Evolutionary conservation across 1,139 yeast genomes (phyloP), one percentile per base, ranked within the genome.

Genomic region (Yamadazyma kanchanaburiensis): DNA sequence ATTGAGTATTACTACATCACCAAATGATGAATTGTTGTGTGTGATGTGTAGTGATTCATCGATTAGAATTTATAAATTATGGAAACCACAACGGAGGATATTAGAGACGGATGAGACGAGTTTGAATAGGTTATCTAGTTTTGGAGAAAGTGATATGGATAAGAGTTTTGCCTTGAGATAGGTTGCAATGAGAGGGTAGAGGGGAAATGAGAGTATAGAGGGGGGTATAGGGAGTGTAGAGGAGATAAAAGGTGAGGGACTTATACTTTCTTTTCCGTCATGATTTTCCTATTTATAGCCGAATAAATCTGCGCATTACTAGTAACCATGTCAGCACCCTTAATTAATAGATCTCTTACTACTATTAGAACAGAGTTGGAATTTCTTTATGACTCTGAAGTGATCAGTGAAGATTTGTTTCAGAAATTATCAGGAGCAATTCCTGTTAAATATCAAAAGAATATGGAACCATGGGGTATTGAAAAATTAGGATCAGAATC

Each of bases 41-140:
- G 76, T 83, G 3, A 89, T 91, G 1, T 66, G 86, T 2, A 85
- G 79, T 47, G 95, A 85, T 51, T 80, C 80, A 35, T 80, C 91
- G 0, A 73, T 87, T 2, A 56, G 91, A 33, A 78, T 87, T 21
- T 87, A 82, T 53, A 69, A 75, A 29, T 40, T 87, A 10, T 86
- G 95, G 95, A 18, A 22, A 12, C 24, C 12, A 7, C 7, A 18
- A 18, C 7, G 20, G 7, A 7, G 20, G 7, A 7, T 7, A 10
- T 18, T 18, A 10, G 20, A 18, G 20, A 7, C 20, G 10, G 9
- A 7, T 18, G 20, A 18, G 10, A 10, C 20, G n/a, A n/a, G n/a
- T n/a, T n/a, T n/a, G n/a, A n/a, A n/a, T n/a, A n/a, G n/a, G n/a
- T n/a, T n/a, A n/a, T n/a, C n/a, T n/a, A n/a, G n/a, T n/a, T n/a